Evolutionary conservation across 2,329 filamentous ascomycete genomes (phyloP), one percentile per base, ranked within the genome.

Genomic region (Sporothrix inflata): DNA sequence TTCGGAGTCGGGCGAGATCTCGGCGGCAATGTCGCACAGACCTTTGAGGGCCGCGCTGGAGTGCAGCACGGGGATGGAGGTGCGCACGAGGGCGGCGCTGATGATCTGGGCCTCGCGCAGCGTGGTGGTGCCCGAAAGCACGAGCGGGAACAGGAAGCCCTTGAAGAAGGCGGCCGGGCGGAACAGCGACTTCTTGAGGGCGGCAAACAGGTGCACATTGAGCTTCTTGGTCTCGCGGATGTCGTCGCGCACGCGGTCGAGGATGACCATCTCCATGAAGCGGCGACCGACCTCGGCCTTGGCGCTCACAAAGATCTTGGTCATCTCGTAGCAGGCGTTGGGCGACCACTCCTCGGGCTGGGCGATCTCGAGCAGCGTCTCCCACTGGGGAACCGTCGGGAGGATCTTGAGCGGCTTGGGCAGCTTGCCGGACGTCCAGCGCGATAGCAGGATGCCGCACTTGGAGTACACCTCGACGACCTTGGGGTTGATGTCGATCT

Each of bases 381-480:
- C 24, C 94, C 94, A 98, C 78, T 96, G 90, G 8, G 94, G 94
- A 16, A 98, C 89, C 0, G 94, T 94, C 2, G 96, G 96, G 9
- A 99, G 87, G 75, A 98, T 94, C 83, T 98, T 98, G 87, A 99
- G 97, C 0, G 95, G 95, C 82, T 99, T 99, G 24, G 96, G 96
- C 42, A 99, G 87, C 76, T 95, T 95, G n/a, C 96, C 96, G 16
- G 92, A 95, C 83, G 97, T 97, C 85, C 68, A 98, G 75, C 95
- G 90, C 34, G 93, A 94, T 73, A 99, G 87, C 74, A 98, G 91
- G 76, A 94, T 86, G 74, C 94, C 95, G 77, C 40, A 93, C 90
- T 97, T 97, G 74, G 92, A 92, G 81, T 97, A 98, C 19, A 97
- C 95, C 79, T 98, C 95, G 19, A 98, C 87, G 16, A 98, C 94